Evolutionary conservation across 176 grass and related monocot genomes (phyloP), one percentile per base, ranked within the genome.

Genomic region (Ensete glaucum): DNA sequence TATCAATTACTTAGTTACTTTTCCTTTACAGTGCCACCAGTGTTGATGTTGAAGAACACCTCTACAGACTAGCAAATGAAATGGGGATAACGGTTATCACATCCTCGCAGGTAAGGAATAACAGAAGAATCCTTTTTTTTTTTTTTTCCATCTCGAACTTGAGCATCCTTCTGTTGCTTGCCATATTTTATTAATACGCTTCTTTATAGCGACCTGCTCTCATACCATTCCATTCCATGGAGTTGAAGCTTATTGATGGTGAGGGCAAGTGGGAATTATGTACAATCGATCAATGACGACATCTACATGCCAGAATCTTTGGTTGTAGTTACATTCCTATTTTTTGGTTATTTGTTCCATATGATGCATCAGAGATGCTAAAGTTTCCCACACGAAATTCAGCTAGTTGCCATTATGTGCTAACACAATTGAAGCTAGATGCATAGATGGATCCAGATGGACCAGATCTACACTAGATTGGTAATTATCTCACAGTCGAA

Each of bases 21-120:
- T 13, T 71, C 4, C n/a, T 76, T 85, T 80, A 74, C 80, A 98
- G 95, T 81, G 95, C 95, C 10, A 98, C 90, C 0, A 98, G 95
- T 73, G 95, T 98, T 50, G 95, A 98, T 94, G 90, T 98, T 51
- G 95, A 98, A 81, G 95, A 98, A 54, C 95, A 98, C 82, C 26
- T 98, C 26, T 98, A 98, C 73, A 94, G 86, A 64, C 84, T 98
- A 26, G 90, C 95, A 73, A 91, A 85, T 64, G 55, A 82, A 71
- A 98, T 98, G 95, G 90, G 88, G 26, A 98, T 93, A 91, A 93
- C 95, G 1, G 90, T 98, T 62, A 85, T 98, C 60, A 98, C 95
- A 25, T 98, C 95, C n/a, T 93, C 95, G 20, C 95, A 98, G 74
- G 90, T 93, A 82, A 83, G 74, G 29, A 21, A 62, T 51, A 5